These are phyloP conservation scores for Hyphopichia khmerensis DNA, from an alignment of 1,139 yeast species.

Conservation along the genomic window DNA sequence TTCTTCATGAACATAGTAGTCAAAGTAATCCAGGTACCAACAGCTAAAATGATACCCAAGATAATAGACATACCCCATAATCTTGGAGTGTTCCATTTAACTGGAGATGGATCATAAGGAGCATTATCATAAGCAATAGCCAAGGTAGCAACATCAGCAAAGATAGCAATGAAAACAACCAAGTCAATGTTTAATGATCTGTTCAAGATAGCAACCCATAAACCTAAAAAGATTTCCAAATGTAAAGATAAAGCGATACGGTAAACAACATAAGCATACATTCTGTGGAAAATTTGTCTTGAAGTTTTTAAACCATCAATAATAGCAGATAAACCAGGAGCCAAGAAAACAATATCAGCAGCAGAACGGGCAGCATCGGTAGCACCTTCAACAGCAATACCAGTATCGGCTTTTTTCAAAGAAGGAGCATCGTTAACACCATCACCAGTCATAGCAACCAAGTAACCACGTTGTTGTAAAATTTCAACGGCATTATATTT, in stretches of 20 bases:
- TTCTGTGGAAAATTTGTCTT: slow-evolving; percentile 97
- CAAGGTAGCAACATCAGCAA: slow-evolving; percentile 93
- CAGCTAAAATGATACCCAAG: slow-evolving; percentile 77
- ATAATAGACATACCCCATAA: slow-evolving; percentile 94
- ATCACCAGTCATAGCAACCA: slow-evolving; percentile 98
- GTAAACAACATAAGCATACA: slow-evolving; percentile 95
- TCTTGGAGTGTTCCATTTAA: slow-evolving; percentile 98
- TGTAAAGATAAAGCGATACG: slow-evolving; percentile 92
- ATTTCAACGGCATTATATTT: slow-evolving; percentile 90
- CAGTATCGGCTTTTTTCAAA: slow-evolving; percentile 93
- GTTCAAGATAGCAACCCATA: slow-evolving; percentile 92
- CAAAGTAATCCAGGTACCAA: slow-evolving; percentile 91
- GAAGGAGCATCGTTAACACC: slow-evolving; percentile 98
- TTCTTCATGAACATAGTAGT: slow-evolving; percentile 82
- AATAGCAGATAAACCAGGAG: slow-evolving; percentile 94
- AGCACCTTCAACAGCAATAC: slow-evolving; percentile 97
- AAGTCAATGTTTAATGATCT: slow-evolving; percentile 79
- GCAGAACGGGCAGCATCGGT: slow-evolving; percentile 96
- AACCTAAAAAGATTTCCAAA: slow-evolving; percentile 88
- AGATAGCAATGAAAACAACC: slow-evolving; percentile 91
- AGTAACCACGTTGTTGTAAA: slow-evolving; percentile 87
- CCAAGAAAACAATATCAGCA: slow-evolving; percentile 94
- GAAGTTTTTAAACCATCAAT: slow-evolving; percentile 93
- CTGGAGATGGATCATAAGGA: slow-evolving; percentile 95
- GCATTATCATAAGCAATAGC: slow-evolving; percentile 97